Conservation (phyloP, 2,329 filamentous ascomycete genomes). For the Corynespora cassiicola region DNA sequence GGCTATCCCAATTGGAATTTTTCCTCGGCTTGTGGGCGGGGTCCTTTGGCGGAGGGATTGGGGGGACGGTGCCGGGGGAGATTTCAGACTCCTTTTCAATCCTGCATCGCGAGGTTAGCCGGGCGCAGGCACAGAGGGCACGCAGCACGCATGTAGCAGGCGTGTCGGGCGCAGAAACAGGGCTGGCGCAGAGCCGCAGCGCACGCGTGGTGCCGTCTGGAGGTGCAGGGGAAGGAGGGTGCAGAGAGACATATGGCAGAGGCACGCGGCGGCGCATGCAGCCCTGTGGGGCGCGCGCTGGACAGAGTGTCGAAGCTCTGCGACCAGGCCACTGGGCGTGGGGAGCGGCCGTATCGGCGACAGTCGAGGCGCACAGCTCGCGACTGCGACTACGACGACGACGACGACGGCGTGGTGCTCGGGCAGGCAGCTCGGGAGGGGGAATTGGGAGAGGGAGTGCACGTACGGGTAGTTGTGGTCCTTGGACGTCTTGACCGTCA, state of each 20-base stretch:
- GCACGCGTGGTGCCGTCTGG: slow-evolving; percentile 9
- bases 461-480: slow-evolving; percentile 54
- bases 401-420: too few species aligned
- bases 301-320: slow-evolving; percentile 19
- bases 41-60: slow-evolving; percentile 44
- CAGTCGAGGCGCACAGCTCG: slow-evolving; percentile 24
- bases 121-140: slow-evolving; percentile 11
- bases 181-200: slow-evolving; percentile 23
- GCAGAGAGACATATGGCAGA: slow-evolving; percentile 8
- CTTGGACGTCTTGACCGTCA: slow-evolving; percentile 64
- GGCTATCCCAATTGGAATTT: slow-evolving; percentile 62
- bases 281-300: slow-evolving; percentile 7
- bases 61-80: slow-evolving; percentile 46
- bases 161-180: slow-evolving; percentile 29
- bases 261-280: slow-evolving; percentile 1
- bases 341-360: slow-evolving; percentile 14
- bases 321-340: slow-evolving; percentile 18
- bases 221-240: slow-evolving; percentile 8
- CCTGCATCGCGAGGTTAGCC: slow-evolving; percentile 43
- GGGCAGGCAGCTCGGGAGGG: too few species aligned
- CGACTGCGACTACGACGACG: too few species aligned
- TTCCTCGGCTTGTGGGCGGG: slow-evolving; percentile 37
- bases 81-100: slow-evolving; percentile 54
- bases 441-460: slow-evolving; percentile 12
- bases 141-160: slow-evolving; percentile 22